Percentiles rank a stretch among this genome's conserved stretches.
Evolutionary conservation across 768 basidiomycete genomes (phyloP).

Genomic region (Paxillus ammoniavirescens): DNA sequence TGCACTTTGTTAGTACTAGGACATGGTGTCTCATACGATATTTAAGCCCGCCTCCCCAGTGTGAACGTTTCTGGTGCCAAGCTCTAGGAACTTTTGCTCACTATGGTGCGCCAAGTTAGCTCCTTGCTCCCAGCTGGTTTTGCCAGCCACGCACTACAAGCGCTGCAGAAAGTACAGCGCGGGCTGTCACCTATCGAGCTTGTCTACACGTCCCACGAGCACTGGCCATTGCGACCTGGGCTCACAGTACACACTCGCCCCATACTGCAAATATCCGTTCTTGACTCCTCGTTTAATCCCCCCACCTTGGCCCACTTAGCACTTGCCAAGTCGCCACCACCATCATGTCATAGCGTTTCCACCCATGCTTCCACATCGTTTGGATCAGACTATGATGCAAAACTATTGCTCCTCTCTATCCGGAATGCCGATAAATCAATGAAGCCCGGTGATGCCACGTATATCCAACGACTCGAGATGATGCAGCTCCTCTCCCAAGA

Average conservation of each 20-base stretch:
- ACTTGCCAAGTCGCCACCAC: slow-evolving; percentile 50
- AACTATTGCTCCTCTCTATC: slow-evolving; percentile 77
- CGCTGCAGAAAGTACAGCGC: slow-evolving; percentile 38
- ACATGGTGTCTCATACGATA: too few relatives aligned
- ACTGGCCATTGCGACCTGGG: slow-evolving; percentile 58
- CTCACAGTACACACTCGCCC: slow-evolving; percentile 4
- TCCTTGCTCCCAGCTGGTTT: slow-evolving; percentile 16
- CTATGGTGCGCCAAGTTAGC: slow-evolving; percentile 7
- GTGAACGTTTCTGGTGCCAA: not conserved
- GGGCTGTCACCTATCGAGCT: slow-evolving; percentile 54
- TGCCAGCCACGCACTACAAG: slow-evolving; percentile 17
- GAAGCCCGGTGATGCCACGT: slow-evolving; percentile 68
- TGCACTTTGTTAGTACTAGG: not conserved
- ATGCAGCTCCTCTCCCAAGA: slow-evolving; percentile 67
- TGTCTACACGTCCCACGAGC: slow-evolving; percentile 55
- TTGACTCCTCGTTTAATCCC: slow-evolving; percentile 94
- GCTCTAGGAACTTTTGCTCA: not conserved
- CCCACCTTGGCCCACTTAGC: slow-evolving; percentile 85
- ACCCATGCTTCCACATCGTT: not conserved
- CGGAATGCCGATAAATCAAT: slow-evolving; percentile 84
- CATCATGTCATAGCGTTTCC: slow-evolving; percentile 12
- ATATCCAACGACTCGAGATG: slow-evolving; percentile 84
- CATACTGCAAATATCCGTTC: slow-evolving; percentile 59
- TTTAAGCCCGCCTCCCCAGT: not conserved
- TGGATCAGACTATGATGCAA: slow-evolving; percentile 60